phyloP scores from a whole-genome alignment of 352 stramenopile genomes.

The Phytophthora nicotianae region DNA sequence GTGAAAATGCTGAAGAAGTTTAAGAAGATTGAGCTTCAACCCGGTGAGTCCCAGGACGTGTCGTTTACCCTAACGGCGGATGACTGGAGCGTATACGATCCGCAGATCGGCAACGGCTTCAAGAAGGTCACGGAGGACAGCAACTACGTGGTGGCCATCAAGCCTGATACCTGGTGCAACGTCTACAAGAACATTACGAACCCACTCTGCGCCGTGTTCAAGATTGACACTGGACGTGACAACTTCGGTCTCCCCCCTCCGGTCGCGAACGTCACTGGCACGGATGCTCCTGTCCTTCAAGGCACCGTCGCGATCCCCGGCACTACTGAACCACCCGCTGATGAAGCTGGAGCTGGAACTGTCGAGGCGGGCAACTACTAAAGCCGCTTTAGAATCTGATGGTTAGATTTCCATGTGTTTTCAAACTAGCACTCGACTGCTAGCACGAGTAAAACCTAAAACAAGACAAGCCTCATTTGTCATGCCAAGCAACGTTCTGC shows the following conservation, averaged over 20 bases:
- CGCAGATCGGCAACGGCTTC: slow-evolving; percentile 64
- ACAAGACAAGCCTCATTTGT: neutral
- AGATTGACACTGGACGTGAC: slow-evolving; percentile 30
- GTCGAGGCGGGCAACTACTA: slow-evolving; percentile 27
- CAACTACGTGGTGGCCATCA: slow-evolving; percentile 65
- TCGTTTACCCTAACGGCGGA: slow-evolving; percentile 44
- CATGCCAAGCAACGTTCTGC: neutral
- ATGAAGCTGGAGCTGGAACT: slow-evolving; percentile 21
- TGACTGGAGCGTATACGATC: slow-evolving; percentile 66
- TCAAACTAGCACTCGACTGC: neutral
- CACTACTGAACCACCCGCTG: slow-evolving; percentile 7
- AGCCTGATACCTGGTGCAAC: slow-evolving; percentile 71
- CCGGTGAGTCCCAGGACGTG: slow-evolving; percentile 39
- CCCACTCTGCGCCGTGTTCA: slow-evolving; percentile 52
- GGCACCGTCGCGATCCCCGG: neutral
- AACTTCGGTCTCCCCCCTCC: slow-evolving; percentile 22
- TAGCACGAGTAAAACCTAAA: neutral
- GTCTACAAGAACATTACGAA: slow-evolving; percentile 53
- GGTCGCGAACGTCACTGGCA: slow-evolving; percentile 10
- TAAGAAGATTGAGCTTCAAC: slow-evolving; percentile 64
- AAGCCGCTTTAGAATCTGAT: neutral
- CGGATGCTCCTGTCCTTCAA: slow-evolving; percentile 1
- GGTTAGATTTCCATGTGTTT: neutral
- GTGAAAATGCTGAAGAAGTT: slow-evolving; percentile 85
- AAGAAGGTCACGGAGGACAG: slow-evolving; percentile 61